These are phyloP conservation scores for Paspalum vaginatum DNA, from an alignment of 176 grass and related monocot genomes.

Conservation along the genomic window DNA sequence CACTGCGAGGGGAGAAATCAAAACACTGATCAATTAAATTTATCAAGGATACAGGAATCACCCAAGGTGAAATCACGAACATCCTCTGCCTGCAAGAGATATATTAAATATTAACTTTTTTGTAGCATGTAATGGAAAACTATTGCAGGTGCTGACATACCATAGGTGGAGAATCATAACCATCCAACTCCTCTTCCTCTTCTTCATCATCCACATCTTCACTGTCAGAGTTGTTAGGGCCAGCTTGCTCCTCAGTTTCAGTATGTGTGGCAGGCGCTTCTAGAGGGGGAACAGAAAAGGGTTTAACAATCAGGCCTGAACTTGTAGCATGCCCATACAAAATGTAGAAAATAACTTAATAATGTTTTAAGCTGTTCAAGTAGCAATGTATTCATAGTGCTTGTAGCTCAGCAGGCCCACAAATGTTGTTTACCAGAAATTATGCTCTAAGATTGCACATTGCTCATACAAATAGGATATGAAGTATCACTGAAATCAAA, in stretches of 20 bases:
- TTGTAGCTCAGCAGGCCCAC: conserved; percentile 1
- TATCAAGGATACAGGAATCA: conserved; percentile 60
- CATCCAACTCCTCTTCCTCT: conserved; percentile 61
- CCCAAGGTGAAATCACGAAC: conserved; percentile 47
- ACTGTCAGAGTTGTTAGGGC: conserved; percentile 48
- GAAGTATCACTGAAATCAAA: conserved; percentile 28
- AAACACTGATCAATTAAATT: neutral
- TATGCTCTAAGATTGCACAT: conserved; percentile 30
- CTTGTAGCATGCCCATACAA: conserved; percentile 14
- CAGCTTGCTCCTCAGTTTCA: conserved; percentile 52
- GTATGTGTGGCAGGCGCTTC: conserved; percentile 31
- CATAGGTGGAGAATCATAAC: conserved; percentile 60
- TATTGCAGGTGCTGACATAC: conserved; percentile 43
- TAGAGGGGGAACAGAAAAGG: conserved; percentile 22
- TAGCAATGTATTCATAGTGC: conserved; percentile 24
- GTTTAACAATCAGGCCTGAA: conserved; percentile 30
- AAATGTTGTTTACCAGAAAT: neutral
- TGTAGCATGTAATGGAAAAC: conserved; percentile 8
- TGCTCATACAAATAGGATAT: neutral
- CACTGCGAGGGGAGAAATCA: conserved; percentile 1
- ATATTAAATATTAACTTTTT: conserved; percentile 34
- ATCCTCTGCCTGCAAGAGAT: conserved; percentile 45
- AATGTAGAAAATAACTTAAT: conserved; percentile 28
- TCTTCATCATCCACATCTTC: conserved; percentile 72
- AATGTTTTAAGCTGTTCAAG: neutral